Evolutionary conservation across 2,329 filamentous ascomycete genomes (phyloP), one percentile per base, ranked within the genome.

Genomic region (Seiridium unicorne): DNA sequence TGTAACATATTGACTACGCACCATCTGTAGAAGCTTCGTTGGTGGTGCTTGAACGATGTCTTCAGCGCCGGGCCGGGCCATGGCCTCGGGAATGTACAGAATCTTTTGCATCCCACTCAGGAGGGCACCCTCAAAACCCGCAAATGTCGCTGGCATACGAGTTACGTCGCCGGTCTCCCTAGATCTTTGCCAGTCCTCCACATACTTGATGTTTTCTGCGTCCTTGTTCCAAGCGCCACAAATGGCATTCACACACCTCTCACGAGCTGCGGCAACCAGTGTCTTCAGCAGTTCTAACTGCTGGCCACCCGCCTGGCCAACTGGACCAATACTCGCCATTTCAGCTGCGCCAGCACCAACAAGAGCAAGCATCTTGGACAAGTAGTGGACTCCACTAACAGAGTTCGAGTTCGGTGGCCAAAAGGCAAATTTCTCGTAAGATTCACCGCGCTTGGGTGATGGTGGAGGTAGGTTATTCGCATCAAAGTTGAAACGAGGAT

Each of bases 371-470:
- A 95, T 89, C 72, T 90, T 92, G 55, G 90, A 88, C 4, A 99
- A 82, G 70, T 96, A 97, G 72, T 96, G 87, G 1, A 94, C 91
- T n/a, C 91, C 94, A 61, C 93, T 96, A 32, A 98, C 79, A 0
- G 93, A 93, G 70, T 97, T 98, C 2, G 93, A 91, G 77, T 91
- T 89, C 0, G 94, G 95, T 3, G 94, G 93, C 93, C 94, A 98
- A 74, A 98, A 99, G 0, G 93, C 94, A 73, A 95, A 87, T 77
- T 94, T 90, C 70, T 98, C 95, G 92, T 93, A 98, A 0, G 89
- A 79, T 67, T 97, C 92, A 5, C 93, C 94, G 49, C 85, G 85
- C 66, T 84, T 91, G 0, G 92, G 91, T 0, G 90, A 92, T 1
- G 89, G 88, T 9, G 88, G 87, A 1, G 92, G 93, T 2, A 91